Evolutionary conservation across 495 filamentous ascomycete species (phyloP).

Genomic region (Chaetomium fimeti): DNA sequence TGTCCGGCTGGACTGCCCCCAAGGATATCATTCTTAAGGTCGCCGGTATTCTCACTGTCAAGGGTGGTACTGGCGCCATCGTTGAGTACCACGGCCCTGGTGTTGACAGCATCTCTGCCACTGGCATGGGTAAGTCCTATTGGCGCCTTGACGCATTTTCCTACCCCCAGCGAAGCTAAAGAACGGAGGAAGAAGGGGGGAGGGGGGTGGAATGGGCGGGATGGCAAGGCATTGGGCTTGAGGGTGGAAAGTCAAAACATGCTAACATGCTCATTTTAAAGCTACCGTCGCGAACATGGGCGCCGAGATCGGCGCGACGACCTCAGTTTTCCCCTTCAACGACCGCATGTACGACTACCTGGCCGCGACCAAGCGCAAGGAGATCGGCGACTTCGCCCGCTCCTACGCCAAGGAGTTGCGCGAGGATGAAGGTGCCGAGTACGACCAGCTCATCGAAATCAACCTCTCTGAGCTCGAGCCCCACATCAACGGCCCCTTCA

Average conservation of each 20-base stretch:
- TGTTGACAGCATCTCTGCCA: constrained; percentile 62
- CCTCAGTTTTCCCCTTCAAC: constrained; percentile 98
- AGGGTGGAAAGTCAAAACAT: neutral
- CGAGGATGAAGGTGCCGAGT: constrained; percentile 91
- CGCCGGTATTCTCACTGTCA: constrained; percentile 93
- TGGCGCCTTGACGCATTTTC: neutral
- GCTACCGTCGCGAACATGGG: constrained; percentile 75
- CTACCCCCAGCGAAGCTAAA: neutral
- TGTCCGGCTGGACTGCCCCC: constrained; percentile 92
- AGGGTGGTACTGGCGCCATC: constrained; percentile 96
- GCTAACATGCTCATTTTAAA: neutral
- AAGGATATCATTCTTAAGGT: constrained; percentile 99
- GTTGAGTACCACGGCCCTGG: constrained; percentile 89
- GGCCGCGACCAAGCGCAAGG: constrained; percentile 81
- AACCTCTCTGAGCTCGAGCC: constrained; percentile 94
- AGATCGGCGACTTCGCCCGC: constrained; percentile 87
- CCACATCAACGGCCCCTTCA: constrained; percentile 99
- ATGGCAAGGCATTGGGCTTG: too few relatives aligned
- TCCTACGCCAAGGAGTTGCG: constrained; percentile 80
- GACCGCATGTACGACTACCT: constrained; percentile 97
- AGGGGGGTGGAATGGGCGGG: too few relatives aligned
- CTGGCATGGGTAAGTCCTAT: constrained; percentile 49
- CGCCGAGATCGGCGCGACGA: constrained; percentile 79
- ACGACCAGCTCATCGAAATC: constrained; percentile 94
- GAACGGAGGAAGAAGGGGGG: neutral